These are phyloP conservation scores for Cladorrhinum sp. DNA, from an alignment of 2,329 filamentous ascomycete genomes.

Conservation along the genomic window DNA sequence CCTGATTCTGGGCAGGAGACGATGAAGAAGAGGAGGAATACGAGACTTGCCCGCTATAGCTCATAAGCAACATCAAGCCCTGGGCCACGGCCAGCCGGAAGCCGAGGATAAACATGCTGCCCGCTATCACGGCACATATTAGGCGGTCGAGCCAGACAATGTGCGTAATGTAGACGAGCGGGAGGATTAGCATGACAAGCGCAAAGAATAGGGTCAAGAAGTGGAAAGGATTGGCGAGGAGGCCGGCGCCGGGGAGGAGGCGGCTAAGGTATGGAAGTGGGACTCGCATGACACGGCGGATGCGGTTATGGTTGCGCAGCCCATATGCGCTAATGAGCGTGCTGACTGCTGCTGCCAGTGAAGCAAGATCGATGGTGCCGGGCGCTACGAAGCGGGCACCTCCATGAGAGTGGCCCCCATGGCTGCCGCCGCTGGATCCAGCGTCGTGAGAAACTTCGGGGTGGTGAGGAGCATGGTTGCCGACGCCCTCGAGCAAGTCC, in stretches of 20 bases:
- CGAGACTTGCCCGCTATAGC: constrained; percentile 54
- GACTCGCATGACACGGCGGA: constrained; percentile 87
- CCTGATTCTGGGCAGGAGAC: constrained; percentile 16
- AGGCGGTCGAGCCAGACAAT: constrained; percentile 81
- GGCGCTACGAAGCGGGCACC: constrained; percentile 54
- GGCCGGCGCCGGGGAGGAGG: constrained; percentile 70
- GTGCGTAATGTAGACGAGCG: constrained; percentile 76
- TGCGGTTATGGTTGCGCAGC: constrained; percentile 85
- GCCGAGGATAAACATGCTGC: constrained; percentile 86
- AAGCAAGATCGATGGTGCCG: constrained; percentile 77
- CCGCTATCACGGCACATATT: constrained; percentile 76
- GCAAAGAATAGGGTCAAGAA: constrained; percentile 90
- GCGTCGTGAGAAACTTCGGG: constrained; percentile 43
- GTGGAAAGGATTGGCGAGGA: constrained; percentile 94
- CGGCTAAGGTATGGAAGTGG: constrained; percentile 62
- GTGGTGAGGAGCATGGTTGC: constrained; percentile 68
- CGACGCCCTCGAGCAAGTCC: constrained; percentile 71
- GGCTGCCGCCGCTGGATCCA: constrained; percentile 46
- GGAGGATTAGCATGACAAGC: constrained; percentile 66
- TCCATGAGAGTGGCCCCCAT: constrained; percentile 26
- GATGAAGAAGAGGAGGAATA: background rate
- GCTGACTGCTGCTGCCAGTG: constrained; percentile 74
- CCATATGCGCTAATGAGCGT: constrained; percentile 85
- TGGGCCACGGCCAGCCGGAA: constrained; percentile 79
- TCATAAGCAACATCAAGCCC: constrained; percentile 95